Conservation (phyloP, 1,139 yeast genomes). For the Geotrichum bryndzae region DNA sequence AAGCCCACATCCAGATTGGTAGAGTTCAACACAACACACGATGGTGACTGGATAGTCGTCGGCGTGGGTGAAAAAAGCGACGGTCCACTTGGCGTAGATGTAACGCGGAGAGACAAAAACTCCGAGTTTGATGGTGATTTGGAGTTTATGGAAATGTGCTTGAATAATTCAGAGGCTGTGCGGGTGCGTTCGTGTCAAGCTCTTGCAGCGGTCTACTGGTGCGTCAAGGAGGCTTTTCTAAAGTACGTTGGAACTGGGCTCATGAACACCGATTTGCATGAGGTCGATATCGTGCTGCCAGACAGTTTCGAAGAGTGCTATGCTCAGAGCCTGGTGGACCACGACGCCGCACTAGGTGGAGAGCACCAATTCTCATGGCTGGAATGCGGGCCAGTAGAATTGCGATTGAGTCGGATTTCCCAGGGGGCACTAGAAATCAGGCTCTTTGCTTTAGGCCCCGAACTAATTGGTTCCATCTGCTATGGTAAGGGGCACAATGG, state of each 20-base stretch:
- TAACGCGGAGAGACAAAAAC: neutral
- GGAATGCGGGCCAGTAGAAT: neutral
- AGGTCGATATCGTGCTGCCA: constrained; percentile 4
- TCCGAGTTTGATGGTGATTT: neutral
- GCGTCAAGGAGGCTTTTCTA: constrained; percentile 9
- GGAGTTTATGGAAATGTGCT: constrained; percentile 11
- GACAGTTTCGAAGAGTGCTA: neutral
- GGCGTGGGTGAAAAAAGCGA: neutral
- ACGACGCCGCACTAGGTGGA: neutral
- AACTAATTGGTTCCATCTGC: neutral
- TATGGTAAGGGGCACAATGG: neutral
- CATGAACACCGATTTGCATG: neutral
- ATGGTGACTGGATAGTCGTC: neutral
- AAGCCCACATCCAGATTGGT: neutral
- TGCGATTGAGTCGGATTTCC: neutral
- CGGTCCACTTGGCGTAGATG: constrained; percentile 4
- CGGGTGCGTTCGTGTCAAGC: neutral
- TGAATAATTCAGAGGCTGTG: neutral
- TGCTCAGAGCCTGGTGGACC: neutral
- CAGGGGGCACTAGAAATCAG: neutral
- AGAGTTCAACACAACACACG: constrained; percentile 12
- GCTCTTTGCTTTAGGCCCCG: neutral
- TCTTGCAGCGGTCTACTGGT: constrained; percentile 9
- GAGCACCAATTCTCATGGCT: neutral
- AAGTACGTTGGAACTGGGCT: constrained; percentile 12